Evolutionary conservation across 805 yeast genomes (phyloP), one percentile per base, ranked within the genome.

Genomic region (Myxozyma neotropica): DNA sequence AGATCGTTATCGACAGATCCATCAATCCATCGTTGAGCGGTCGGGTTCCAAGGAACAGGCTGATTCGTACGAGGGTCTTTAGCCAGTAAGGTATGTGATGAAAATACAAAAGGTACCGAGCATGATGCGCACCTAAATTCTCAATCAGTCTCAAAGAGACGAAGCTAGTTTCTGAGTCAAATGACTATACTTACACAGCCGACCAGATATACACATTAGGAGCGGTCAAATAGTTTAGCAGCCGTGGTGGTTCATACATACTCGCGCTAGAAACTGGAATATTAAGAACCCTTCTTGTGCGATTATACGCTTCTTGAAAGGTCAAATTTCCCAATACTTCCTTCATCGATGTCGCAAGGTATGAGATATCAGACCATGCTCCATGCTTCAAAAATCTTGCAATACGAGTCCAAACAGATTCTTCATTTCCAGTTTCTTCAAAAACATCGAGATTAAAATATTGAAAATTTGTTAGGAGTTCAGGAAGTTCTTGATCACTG

Each of bases 1-100:
- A 94, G 75, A 72, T 94, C 99, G 64, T 89, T 89, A 70, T 93
- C 95, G 6, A 94, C 96, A 0, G 97, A 90, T 0, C 99, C 99
- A 73, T 94, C 99, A 31, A 94, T 92, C 73, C 88, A 94, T 68
- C 88, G 87, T 38, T 87, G 83, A 0, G 89, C 80, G 19, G 86
- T 80, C 59, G 88, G 86, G 55, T 84, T 82, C 98, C 98, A 94
- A 67, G 90, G 90, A 57, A 83, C 85, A 2, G 84, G 80, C 55
- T 80, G 83, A 17, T 88, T 88, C 0, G 96, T 88, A 57, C 78
- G 78, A 0, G 87, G 83, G 67, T 87, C 85, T 72, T 90, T 91
- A 67, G 93, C 97, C 70, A 86, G 86, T 44, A 94, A 83, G 1
- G 92, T 84, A 15, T 91, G 84, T 0, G 96, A 86, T 0, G 95